Base-by-base conservation (phyloP, 169 alveolate genomes). In the Eimeria acervulina region DNA sequence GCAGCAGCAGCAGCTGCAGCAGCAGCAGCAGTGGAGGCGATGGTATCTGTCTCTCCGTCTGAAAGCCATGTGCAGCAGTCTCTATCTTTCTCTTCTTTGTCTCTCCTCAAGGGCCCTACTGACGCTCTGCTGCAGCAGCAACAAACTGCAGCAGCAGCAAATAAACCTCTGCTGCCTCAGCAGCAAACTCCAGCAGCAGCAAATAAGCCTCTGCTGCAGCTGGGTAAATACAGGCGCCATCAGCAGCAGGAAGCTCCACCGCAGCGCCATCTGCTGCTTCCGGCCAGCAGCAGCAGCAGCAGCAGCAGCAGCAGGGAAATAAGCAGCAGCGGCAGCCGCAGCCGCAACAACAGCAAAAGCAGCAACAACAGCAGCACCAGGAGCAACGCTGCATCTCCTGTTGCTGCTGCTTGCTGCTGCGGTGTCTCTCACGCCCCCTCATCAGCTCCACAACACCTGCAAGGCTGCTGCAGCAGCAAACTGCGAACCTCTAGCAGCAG, bases 221-320 rank as follows among this genome's bases (percentile, higher is more conserved):
- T 72, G 84, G 8, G 47, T 7, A 26, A 17, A 42, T 21, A 28
- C 51, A 8, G 84, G 26, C 84, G 17, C 42, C 84, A 15, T 40
- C 84, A 17, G 76, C 36, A 72, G 84, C 84, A 33, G 51, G 84
- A 72, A 72, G 51, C 28, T 26, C n/a, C 5, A 8, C 55, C 13
- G n/a, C 84, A 36, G 84, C 84, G 0, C 42, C 17, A n/a, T 8
- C 42, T 13, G 84, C 47, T 31, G 84, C 84, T 72, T 23, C 26
- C 10, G 21, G 17, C 31, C 55, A 72, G 47, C 51, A 72, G 84
- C 51, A 72, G 84, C 42, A 12, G 52, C 84, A 72, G n/a, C 80
- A 4, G 80, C 28, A 68, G 80, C 80, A 68, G 80, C 80, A 68
- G 80, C n/a, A 68, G 80, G n/a, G n/a, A n/a, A n/a, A n/a, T n/a